Conservation (phyloP, 2,329 filamentous ascomycete genomes). For the Ophiocordyceps sinensis region DNA sequence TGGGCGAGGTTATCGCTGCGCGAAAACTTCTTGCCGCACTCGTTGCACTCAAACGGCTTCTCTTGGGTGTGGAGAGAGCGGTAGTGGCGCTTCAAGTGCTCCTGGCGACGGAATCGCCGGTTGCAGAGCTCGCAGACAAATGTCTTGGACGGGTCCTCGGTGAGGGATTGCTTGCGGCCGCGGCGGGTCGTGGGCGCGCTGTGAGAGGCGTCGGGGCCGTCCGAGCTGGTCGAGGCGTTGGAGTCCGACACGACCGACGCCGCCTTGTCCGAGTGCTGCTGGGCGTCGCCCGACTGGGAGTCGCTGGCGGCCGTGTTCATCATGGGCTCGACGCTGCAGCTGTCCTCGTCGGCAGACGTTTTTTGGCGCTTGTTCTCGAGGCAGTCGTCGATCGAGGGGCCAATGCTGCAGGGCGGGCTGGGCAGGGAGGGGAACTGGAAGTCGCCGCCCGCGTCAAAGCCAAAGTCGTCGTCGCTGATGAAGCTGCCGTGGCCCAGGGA, state of each 20-base stretch:
- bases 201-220: conserved; percentile 24
- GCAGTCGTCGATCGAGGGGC: conserved; percentile 22
- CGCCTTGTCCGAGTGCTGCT: conserved; percentile 20
- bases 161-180: conserved; percentile 94
- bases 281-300: conserved; percentile 18
- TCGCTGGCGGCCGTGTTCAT: conserved; percentile 27
- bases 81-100: conserved; percentile 97
- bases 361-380: conserved; percentile 45
- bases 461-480: conserved; percentile 62
- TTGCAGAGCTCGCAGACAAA: conserved; percentile 96
- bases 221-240: conserved; percentile 27
- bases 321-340: conserved; percentile 17
- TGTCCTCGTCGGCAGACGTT: conserved; percentile 17
- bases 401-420: conserved; percentile 32
- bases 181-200: conserved; percentile 66
- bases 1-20: conserved; percentile 94
- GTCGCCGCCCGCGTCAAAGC: conserved; percentile 53
- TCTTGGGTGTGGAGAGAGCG: conserved; percentile 95
- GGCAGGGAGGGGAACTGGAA: conserved; percentile 48
- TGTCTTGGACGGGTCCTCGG: conserved; percentile 95
- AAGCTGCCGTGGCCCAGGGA: conserved; percentile 65
- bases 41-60: conserved; percentile 94
- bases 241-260: conserved; percentile 23
- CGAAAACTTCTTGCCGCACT: conserved; percentile 99
- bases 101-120: conserved; percentile 92